Evolutionary conservation across 345 rosid genomes (phyloP).

Genomic region (Moricandia moricandioides): DNA sequence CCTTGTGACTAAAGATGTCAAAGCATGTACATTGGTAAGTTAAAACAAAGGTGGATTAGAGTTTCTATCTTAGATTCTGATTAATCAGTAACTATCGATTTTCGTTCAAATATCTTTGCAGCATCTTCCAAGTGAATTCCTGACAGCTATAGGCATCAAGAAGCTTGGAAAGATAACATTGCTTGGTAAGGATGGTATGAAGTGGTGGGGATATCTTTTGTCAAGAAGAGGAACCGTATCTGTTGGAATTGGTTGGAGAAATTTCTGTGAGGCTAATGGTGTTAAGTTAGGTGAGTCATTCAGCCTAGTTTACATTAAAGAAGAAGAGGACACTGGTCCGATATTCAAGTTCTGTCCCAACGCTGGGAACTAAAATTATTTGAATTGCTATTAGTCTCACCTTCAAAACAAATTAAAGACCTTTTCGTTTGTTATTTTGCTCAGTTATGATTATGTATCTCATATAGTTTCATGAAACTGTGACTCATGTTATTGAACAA

Average conservation of each 20-base stretch:
- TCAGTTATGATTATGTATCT: neutral
- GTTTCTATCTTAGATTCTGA: neutral
- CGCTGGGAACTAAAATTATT: neutral
- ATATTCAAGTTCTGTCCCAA: neutral
- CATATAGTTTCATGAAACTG: neutral
- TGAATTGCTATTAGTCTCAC: neutral
- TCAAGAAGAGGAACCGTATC: neutral
- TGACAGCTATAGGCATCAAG: constrained; percentile 2
- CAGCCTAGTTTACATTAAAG: neutral
- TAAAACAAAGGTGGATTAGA: neutral
- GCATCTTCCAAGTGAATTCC: constrained; percentile 6
- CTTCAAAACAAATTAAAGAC: neutral
- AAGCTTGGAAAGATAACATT: neutral
- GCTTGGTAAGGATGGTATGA: neutral
- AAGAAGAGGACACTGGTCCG: neutral
- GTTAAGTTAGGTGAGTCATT: neutral
- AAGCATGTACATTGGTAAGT: neutral
- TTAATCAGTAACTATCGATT: too few relatives aligned
- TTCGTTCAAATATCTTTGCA: neutral
- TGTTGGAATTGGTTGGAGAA: neutral
- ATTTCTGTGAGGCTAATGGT: neutral
- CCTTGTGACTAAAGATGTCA: neutral
- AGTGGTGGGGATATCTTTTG: neutral
- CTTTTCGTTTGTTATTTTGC: neutral
- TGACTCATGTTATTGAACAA: neutral